Evolutionary conservation across 352 stramenopile species (phyloP).

Genomic region (Phytopythium vexans): DNA sequence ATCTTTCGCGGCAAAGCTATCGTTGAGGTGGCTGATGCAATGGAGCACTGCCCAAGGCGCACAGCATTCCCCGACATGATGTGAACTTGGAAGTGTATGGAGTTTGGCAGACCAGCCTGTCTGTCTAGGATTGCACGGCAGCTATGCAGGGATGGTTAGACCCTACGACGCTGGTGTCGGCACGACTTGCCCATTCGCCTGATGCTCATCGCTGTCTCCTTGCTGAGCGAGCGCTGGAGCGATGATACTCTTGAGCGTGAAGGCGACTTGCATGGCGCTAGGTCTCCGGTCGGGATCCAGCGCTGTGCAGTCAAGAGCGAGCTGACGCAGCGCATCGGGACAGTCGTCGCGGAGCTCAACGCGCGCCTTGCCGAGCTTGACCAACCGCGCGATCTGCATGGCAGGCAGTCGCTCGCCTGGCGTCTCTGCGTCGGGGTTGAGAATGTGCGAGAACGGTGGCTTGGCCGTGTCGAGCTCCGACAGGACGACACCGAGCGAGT

Average conservation of each 20-base stretch:
- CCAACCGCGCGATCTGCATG: constrained; percentile 71
- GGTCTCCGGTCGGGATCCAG: constrained; percentile 58
- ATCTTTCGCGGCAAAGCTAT: too few species aligned
- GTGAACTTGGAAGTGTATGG: too few species aligned
- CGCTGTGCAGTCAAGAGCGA: constrained; percentile 58
- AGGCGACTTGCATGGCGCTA: constrained; percentile 70
- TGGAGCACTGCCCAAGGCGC: too few species aligned
- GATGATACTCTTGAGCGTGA: constrained; percentile 74
- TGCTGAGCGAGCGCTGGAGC: constrained; percentile 28
- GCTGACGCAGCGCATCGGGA: constrained; percentile 41
- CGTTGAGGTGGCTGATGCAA: too few species aligned
- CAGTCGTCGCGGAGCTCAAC: constrained; percentile 58
- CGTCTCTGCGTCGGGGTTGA: constrained; percentile 9
- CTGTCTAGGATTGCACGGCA: too few species aligned
- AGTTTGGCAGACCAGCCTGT: too few species aligned
- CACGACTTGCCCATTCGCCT: too few species aligned
- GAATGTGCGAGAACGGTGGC: constrained; percentile 49
- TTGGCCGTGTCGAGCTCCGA: constrained; percentile 76
- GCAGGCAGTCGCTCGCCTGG: constrained; percentile 44
- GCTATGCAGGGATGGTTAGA: too few species aligned
- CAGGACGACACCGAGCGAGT: constrained; percentile 82
- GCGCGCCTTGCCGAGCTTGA: constrained; percentile 48
- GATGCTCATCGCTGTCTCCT: too few species aligned
- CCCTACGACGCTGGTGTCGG: too few species aligned
- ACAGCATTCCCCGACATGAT: too few species aligned